phyloP scores from a whole-genome alignment of 2,329 filamentous ascomycete genomes.

The Plectosphaerella sp. region DNA sequence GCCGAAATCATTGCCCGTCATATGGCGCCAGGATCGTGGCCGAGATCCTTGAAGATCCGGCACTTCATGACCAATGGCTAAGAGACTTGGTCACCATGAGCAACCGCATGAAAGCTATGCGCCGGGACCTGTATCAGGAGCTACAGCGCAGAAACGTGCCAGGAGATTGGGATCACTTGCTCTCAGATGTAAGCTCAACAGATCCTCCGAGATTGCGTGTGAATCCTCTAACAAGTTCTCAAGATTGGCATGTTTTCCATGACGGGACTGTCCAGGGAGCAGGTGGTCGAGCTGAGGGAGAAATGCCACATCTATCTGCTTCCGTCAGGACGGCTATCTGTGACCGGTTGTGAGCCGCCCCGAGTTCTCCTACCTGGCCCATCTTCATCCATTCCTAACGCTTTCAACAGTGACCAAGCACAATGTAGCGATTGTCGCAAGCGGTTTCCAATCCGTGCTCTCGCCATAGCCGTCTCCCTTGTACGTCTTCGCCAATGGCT shows the following conservation, averaged over 20 bases:
- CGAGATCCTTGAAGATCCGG: slow-evolving; percentile 7
- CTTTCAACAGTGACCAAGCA: too few species aligned
- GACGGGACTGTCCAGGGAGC: slow-evolving; percentile 24
- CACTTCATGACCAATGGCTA: not conserved
- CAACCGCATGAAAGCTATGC: slow-evolving; percentile 24
- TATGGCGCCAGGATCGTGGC: slow-evolving; percentile 20
- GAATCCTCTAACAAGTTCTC: slow-evolving; percentile 27
- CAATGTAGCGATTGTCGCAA: too few species aligned
- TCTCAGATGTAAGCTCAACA: not conserved
- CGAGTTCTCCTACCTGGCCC: too few species aligned
- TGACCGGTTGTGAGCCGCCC: slow-evolving; percentile 21
- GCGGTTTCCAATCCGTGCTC: too few species aligned
- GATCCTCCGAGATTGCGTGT: slow-evolving; percentile 14
- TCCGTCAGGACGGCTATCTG: slow-evolving; percentile 10
- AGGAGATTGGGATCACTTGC: not conserved
- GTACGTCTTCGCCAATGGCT: too few species aligned
- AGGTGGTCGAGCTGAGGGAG: slow-evolving; percentile 22
- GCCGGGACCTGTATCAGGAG: slow-evolving; percentile 16
- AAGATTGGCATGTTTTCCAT: slow-evolving; percentile 37
- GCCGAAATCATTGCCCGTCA: slow-evolving; percentile 10
- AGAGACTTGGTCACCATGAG: slow-evolving; percentile 27
- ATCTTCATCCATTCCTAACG: too few species aligned
- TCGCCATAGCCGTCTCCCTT: too few species aligned
- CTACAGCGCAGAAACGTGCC: slow-evolving; percentile 6
- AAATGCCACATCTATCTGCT: slow-evolving; percentile 28